These are phyloP conservation scores for Leishmania turanica DNA, from an alignment of 208 protist genomes.

Conservation along the genomic window DNA sequence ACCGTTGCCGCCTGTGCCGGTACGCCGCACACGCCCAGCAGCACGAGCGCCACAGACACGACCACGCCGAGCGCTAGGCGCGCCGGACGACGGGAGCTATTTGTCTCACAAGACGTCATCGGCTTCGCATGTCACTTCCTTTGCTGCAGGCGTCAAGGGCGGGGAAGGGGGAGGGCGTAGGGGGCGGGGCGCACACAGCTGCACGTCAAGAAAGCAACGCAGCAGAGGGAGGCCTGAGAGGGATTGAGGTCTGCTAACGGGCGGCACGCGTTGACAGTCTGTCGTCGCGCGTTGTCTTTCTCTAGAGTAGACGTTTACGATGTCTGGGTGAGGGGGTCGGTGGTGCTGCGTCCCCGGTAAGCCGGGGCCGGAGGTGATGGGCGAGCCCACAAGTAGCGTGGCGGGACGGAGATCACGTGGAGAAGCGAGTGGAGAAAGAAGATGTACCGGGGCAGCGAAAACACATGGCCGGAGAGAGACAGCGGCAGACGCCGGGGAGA, in stretches of 20 bases:
- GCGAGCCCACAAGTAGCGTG: not conserved
- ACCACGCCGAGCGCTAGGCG: not conserved
- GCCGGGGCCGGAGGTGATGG: not conserved
- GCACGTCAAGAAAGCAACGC: not conserved
- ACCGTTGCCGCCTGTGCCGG: conserved; percentile 16
- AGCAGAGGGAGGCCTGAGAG: not conserved
- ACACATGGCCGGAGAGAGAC: not conserved
- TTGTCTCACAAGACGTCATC: not conserved
- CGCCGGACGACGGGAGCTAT: not conserved
- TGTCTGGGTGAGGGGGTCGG: not conserved
- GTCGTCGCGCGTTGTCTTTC: not conserved
- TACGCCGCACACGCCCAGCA: conserved; percentile 3
- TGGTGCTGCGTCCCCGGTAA: not conserved
- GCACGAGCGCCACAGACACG: not conserved
- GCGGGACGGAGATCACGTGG: not conserved
- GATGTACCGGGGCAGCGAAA: not conserved
- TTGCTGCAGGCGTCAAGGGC: not conserved
- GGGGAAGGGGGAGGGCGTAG: not conserved
- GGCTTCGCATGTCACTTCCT: not conserved
- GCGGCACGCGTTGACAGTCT: too few relatives aligned
- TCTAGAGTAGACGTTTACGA: not conserved
- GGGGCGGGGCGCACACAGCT: not conserved
- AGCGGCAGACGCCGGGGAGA: not conserved
- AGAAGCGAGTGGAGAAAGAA: not conserved
- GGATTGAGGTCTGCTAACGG: not conserved